A percentile compares a stretch with the other conserved stretches of the same genome.
Evolutionary conservation across 345 rosid genomes (phyloP).

Genomic region (Eucalyptus fibrosa): DNA sequence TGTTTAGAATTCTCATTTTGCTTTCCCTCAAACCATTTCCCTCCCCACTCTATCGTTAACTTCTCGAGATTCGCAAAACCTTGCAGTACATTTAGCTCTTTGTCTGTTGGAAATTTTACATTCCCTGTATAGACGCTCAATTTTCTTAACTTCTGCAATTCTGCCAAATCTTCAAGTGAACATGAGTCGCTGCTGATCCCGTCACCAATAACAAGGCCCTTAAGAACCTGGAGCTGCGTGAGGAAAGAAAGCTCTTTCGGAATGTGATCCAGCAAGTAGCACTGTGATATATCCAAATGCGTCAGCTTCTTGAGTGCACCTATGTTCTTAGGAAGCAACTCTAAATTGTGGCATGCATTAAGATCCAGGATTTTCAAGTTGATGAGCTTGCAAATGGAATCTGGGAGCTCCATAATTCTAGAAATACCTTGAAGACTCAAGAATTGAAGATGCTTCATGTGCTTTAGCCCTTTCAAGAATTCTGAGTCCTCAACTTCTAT

Average conservation of each 20-base stretch:
- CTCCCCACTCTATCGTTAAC: constrained; percentile 9
- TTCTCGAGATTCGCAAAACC: not conserved
- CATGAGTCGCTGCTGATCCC: not conserved
- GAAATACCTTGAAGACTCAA: constrained; percentile 54
- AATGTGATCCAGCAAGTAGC: constrained; percentile 31
- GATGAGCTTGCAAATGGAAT: constrained; percentile 7
- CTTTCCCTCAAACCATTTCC: not conserved
- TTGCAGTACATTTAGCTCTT: not conserved
- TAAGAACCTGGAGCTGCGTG: constrained; percentile 29
- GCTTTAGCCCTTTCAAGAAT: not conserved
- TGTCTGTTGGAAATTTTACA: not conserved
- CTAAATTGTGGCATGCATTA: constrained; percentile 39
- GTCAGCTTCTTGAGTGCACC: constrained; percentile 20
- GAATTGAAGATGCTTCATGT: not conserved
- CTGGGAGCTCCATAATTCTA: constrained; percentile 17
- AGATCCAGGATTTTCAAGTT: constrained; percentile 41
- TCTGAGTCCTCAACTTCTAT: not conserved
- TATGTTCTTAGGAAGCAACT: constrained; percentile 30
- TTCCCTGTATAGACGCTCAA: constrained; percentile 3
- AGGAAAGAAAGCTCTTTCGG: constrained; percentile 29
- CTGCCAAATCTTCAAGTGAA: too few relatives aligned
- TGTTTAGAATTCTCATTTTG: too few relatives aligned
- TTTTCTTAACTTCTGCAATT: not conserved
- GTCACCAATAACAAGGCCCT: constrained; percentile 40
- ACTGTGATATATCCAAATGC: constrained; percentile 29